Conservation (phyloP, 306 rosid genomes). For the Casuarina cunninghamiana region DNA sequence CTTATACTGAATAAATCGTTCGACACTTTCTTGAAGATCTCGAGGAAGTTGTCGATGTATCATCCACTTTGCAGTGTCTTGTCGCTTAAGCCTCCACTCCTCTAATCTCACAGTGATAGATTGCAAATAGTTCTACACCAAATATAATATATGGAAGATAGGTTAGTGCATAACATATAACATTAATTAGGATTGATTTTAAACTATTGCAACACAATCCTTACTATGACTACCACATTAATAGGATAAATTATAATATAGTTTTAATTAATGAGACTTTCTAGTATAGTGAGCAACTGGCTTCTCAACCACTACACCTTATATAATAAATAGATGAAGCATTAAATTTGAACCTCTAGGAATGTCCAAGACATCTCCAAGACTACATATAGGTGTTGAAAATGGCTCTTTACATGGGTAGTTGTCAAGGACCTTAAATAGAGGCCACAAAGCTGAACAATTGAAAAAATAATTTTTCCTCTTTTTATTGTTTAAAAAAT, state of each 20-base stretch:
- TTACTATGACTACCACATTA: neutral
- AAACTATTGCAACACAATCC: neutral
- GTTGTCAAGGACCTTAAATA: neutral
- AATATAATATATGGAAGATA: slow-evolving; percentile 22
- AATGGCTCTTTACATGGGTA: too few relatives aligned
- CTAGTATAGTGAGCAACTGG: neutral
- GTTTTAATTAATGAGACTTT: neutral
- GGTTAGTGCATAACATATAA: neutral
- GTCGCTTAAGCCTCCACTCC: slow-evolving; percentile 89
- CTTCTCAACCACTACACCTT: neutral
- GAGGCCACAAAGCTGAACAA: neutral
- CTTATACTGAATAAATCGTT: slow-evolving; percentile 78
- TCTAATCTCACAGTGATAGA: slow-evolving; percentile 85
- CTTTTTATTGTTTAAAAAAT: neutral
- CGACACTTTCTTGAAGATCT: slow-evolving; percentile 63
- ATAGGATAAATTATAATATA: neutral
- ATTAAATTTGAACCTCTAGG: neutral
- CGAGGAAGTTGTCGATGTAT: slow-evolving; percentile 82
- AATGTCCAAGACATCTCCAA: neutral
- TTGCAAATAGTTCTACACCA: slow-evolving; percentile 85
- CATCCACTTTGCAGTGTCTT: slow-evolving; percentile 98
- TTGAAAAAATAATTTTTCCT: neutral
- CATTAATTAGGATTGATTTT: too few relatives aligned
- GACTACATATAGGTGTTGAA: slow-evolving; percentile 1
- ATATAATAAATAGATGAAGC: neutral